These are phyloP conservation scores for Mitragyna speciosa DNA, from an alignment of 257 asterid genomes.

Conservation along the genomic window DNA sequence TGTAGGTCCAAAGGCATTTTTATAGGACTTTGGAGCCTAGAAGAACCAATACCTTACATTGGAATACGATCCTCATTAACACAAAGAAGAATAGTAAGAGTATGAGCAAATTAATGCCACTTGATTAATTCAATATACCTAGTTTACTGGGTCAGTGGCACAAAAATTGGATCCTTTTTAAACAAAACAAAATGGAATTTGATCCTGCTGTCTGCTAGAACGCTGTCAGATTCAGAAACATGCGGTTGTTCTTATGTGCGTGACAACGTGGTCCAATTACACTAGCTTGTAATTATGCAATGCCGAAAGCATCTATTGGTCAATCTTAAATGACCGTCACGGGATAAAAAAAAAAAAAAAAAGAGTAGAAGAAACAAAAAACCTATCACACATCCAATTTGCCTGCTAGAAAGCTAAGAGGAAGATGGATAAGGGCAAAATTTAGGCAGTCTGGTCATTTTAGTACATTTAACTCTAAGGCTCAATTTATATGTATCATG, in stretches of 20 bases:
- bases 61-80: background rate
- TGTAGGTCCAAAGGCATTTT: no score
- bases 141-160: background rate
- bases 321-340: background rate
- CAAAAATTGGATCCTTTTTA: no score
- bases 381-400: background rate
- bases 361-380: background rate
- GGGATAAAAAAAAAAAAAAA: no score
- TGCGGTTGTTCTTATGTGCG: background rate
- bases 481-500: no score
- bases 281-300: background rate
- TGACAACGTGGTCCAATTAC: background rate
- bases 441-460: conserved; percentile 22
- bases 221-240: conserved; percentile 1
- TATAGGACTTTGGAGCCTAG: no score
- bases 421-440: conserved; percentile 8
- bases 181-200: background rate
- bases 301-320: background rate
- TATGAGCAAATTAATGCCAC: background rate
- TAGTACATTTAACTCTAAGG: conserved; percentile 10
- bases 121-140: no score
- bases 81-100: no score
- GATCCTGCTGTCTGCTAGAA: background rate
- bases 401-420: background rate
- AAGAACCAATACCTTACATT: no score